Evolutionary conservation across 176 grass and related monocot genomes (phyloP), one percentile per base, ranked within the genome.

Genomic region (Cocos nucifera): DNA sequence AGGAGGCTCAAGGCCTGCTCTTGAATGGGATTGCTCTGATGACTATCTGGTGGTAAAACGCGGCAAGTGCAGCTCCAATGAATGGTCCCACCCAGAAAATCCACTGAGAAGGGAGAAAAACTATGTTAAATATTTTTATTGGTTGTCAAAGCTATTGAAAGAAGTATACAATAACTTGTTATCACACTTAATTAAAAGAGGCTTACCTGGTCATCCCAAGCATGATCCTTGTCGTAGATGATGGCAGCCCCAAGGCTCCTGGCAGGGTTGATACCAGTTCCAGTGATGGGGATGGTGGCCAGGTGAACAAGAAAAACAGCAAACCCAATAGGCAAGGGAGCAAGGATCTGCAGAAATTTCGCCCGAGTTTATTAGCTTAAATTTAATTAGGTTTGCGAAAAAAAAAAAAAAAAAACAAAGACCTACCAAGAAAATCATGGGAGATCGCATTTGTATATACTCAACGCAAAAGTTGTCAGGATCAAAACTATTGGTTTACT

Each of bases 21-120:
- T 89, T 95, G 85, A 95, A 95, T 73, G 90, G 90, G 58, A 95
- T 86, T 9, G 90, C 90, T 59, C 86, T 78, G 78, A 95, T 89
- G 35, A 95, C 66, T 23, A 95, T 79, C 23, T 83, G 79, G 77
- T 95, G 90, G 82, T 95, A 95, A 4, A 89, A 54, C 35, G 90
- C 90, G 19, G 86, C 90, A 17, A 95, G 86, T 22, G 86, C 90
- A 23, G 90, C 90, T 65, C 90, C 90, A 60, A 95, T 86, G 79
- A 95, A 89, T 1, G 90, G 90, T 0, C 90, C 90, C 0, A 95
- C 82, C 90, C 90, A 95, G 82, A 95, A 95, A 70, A 95, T 95
- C 90, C 90, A 95, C 90, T 89, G 82, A 19, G 16, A 69, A 57
- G 4, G 49, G 15, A n/a, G 5, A 24, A 0, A 39, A 10, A 15